Percentiles rank a stretch among this genome's conserved stretches.
Conservation (phyloP, 345 rosid genomes). For the Corchorus capsularis region DNA sequence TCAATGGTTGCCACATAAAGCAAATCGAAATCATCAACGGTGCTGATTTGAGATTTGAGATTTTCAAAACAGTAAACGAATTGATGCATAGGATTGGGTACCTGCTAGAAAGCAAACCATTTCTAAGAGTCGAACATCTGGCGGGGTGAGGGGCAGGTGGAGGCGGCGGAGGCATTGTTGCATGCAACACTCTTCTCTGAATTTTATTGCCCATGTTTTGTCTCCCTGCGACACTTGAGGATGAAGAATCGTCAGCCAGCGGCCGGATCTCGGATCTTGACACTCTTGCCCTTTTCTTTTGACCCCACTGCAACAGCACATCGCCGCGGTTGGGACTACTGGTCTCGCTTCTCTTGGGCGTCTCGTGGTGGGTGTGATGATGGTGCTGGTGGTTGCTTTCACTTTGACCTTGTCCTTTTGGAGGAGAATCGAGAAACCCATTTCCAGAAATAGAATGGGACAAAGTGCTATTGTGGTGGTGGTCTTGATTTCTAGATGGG, state of each 20-base stretch:
- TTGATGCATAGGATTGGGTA: too few species aligned
- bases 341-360: not conserved
- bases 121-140: slow-evolving; percentile 37
- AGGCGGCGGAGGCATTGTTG: slow-evolving; percentile 44
- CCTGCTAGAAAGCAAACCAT: slow-evolving; percentile 29
- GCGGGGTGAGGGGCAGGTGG: slow-evolving; percentile 18
- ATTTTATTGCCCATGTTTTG: slow-evolving; percentile 30
- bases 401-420: slow-evolving; percentile 9
- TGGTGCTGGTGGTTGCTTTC: slow-evolving; percentile 22
- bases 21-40: too few species aligned
- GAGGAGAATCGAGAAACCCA: slow-evolving; percentile 31
- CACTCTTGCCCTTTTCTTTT: slow-evolving; percentile 60
- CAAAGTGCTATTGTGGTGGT: slow-evolving; percentile 20
- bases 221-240: slow-evolving; percentile 50
- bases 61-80: too few species aligned
- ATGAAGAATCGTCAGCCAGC: slow-evolving; percentile 46
- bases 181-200: slow-evolving; percentile 33
- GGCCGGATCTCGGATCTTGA: slow-evolving; percentile 59
- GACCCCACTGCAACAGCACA: slow-evolving; percentile 69
- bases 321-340: slow-evolving; percentile 45
- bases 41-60: too few species aligned
- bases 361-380: not conserved
- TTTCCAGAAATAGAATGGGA: not conserved
- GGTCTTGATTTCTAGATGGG: slow-evolving; percentile 38
- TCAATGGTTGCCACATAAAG: too few species aligned